Base-by-base conservation (phyloP, 108 stramenopile species). In the Asterionellopsis glacialis region DNA sequence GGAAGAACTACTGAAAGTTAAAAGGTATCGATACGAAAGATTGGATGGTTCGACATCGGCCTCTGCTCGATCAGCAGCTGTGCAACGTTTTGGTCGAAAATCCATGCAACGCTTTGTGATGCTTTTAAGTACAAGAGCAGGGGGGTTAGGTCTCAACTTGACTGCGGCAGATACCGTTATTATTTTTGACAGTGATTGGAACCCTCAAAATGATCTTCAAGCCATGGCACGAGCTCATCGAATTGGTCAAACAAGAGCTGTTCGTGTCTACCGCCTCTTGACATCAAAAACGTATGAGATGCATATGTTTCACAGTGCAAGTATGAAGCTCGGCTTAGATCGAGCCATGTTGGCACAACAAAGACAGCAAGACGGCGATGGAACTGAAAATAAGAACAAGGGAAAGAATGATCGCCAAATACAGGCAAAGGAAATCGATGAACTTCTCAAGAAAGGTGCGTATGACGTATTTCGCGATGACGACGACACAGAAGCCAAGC, bases 131-230 rank as follows among this genome's bases (percentile, higher is more conserved):
- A 99, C 98, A 11, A 72, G 97, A 24, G 97, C 94, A 5, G 91
- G 91, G 80, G 73, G 91, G 70, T 61, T 84, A 58, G 70, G 80
- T 26, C 38, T 76, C n/a, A 74, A 97, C 70, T 65, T 97, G 45
- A 91, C 95, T 25, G 82, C 95, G 25, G 98, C 98, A n/a, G 97
- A 98, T 77, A 94, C 95, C 14, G 93, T 95, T 7, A 93, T 99
- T 44, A 92, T 83, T 22, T 78, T 70, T 45, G 83, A 84, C 40
- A 71, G 69, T 28, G 83, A 84, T 45, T 84, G 79, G 76, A 86
- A 86, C 27, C 85, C 96, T 0, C 94, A 96, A 72, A 87, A 90
- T 65, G 98, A 98, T 76, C 69, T 97, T 9, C 96, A 97, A 70
- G 98, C 98, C 18, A 92, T 93, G 93, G 98, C 96, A 38, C 77